Percentiles rank a stretch among this genome's conserved stretches.
Evolutionary conservation across 169 alveolate species (phyloP).

Genomic region (Plasmodium relictum): DNA sequence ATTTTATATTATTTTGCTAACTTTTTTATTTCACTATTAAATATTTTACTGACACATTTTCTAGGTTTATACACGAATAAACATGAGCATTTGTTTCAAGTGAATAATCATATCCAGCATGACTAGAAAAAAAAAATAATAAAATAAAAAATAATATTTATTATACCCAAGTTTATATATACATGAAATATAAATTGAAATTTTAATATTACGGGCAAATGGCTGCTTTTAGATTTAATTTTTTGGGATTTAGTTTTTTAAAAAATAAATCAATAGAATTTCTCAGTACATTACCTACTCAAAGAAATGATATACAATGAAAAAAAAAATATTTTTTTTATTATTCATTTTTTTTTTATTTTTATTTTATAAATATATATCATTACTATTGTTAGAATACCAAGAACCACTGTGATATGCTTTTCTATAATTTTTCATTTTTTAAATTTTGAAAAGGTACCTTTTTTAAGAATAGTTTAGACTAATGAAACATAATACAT

Average conservation of each 20-base stretch:
- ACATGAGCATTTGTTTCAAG: constrained; percentile 95
- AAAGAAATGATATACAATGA: not conserved
- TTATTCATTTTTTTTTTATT: not conserved
- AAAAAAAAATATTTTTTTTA: not conserved
- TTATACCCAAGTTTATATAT: not conserved
- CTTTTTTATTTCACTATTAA: not conserved
- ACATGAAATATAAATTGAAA: not conserved
- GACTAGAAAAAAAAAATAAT: constrained; percentile 80
- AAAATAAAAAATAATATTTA: constrained; percentile 5
- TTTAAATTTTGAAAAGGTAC: constrained; percentile 8
- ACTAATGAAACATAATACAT: no score
- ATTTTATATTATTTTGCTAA: not conserved
- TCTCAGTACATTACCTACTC: constrained; percentile 29
- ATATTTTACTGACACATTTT: constrained; percentile 76
- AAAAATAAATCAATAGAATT: constrained; percentile 22
- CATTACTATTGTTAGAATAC: constrained; percentile 88
- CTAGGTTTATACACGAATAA: constrained; percentile 87
- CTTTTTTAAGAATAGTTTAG: not conserved
- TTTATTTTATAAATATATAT: not conserved
- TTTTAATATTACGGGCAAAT: constrained; percentile 59
- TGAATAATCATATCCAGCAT: constrained; percentile 95
- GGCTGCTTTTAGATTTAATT: constrained; percentile 63
- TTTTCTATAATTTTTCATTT: constrained; percentile 78
- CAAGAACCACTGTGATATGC: constrained; percentile 96
- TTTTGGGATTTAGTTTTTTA: constrained; percentile 16